Evolutionary conservation across 2,329 filamentous ascomycete species (phyloP), one percentile per base, ranked within the genome.

Genomic region (Penicillium sp.): DNA sequence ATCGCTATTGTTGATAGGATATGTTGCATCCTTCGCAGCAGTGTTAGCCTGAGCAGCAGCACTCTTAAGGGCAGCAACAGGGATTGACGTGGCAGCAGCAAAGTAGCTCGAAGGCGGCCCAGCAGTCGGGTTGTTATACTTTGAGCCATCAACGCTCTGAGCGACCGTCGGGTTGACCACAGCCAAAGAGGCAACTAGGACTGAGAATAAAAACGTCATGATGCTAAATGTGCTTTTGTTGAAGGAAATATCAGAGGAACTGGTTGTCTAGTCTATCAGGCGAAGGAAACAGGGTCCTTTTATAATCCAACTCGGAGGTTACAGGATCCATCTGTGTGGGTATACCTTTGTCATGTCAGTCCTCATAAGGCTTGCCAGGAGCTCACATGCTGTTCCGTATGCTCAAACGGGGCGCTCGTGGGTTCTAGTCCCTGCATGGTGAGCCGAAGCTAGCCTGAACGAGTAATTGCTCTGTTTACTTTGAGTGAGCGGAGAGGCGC

Each of bases 101-200:
- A 72, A 72, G 27, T 58, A 69, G 45, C 61, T 67, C 3, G 59
- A 58, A 9, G 68, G 66, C 9, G 67, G 67, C 0, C 68, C 68
- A 2, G 50, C 60, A 4, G 52, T 53, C 13, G 68, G 67, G 25
- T 55, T 59, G 50, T 70, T 54, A 25, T 63, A 69, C 13, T 67
- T 33, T 1, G 62, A 50, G 13, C 67, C 67, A 53, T 65, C 54
- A 2, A 69, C 67, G 0, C 19, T 54, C 26, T 69, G 52, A 7
- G 58, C 39, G 9, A 58, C 10, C 7, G 50, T 35, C 1, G 50
- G 55, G 31, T 50, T 39, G 13, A 61, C 46, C 14, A 54, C 43
- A 14, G 60, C 16, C 8, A 55, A 57, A 14, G 54, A 42, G 3
- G 53, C 29, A 3, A 42, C 10, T 13, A 42, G 11, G 19, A 13